These are phyloP conservation scores for Ustilago crameri DNA, from an alignment of 1,284 basidiomycete genomes.

Conservation along the genomic window DNA sequence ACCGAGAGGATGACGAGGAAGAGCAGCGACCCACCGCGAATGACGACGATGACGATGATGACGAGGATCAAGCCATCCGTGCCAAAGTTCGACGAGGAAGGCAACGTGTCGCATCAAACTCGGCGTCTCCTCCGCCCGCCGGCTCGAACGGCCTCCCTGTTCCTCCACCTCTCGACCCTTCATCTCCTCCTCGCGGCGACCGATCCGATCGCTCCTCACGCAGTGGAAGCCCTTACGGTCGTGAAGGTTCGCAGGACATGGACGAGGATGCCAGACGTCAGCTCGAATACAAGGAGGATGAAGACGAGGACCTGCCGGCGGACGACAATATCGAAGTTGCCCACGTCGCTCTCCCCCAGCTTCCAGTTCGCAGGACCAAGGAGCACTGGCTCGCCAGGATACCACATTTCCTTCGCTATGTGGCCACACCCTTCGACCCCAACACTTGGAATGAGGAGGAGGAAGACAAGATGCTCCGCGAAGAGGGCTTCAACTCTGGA, in stretches of 20 bases:
- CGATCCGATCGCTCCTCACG: conserved; percentile 34
- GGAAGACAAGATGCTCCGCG: conserved; percentile 51
- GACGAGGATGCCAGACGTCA: conserved; percentile 46
- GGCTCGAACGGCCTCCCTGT: conserved; percentile 26
- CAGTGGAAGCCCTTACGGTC: conserved; percentile 34
- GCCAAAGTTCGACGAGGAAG: conserved; percentile 39
- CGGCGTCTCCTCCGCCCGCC: conserved; percentile 34
- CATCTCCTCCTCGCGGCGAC: conserved; percentile 16
- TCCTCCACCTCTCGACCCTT: conserved; percentile 27
- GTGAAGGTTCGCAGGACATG: conserved; percentile 38
- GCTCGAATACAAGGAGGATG: conserved; percentile 69
- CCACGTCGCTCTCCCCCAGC: conserved; percentile 53
- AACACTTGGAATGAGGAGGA: conserved; percentile 56
- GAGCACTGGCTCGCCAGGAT: conserved; percentile 62
- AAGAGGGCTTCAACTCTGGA: conserved; percentile 72
- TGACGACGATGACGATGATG: conserved; percentile 44
- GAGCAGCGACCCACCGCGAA: not conserved
- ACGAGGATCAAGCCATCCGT: conserved; percentile 39
- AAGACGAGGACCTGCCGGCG: conserved; percentile 70
- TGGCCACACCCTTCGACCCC: conserved; percentile 53
- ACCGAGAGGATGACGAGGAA: conserved; percentile 2
- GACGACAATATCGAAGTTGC: conserved; percentile 74
- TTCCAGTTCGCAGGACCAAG: conserved; percentile 62
- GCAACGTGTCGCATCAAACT: conserved; percentile 37
- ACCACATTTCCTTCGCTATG: conserved; percentile 65